phyloP scores from a whole-genome alignment of 345 rosid species.

The Barbarea vulgaris region DNA sequence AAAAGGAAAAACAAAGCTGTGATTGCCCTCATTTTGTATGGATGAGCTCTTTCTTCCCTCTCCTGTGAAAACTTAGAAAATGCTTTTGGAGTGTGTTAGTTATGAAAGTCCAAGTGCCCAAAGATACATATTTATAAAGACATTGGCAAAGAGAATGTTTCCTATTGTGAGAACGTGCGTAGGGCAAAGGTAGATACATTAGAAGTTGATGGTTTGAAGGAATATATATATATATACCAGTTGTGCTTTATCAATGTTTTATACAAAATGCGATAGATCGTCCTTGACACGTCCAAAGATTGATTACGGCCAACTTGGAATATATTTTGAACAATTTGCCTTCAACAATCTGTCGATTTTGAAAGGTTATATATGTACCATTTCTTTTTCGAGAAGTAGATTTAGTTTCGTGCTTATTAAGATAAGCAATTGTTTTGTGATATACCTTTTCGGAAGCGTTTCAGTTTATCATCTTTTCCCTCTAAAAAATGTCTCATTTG shows the following conservation, averaged over 20 bases:
- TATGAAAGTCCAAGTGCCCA: neutral
- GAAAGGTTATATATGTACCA: neutral
- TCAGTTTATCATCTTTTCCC: neutral
- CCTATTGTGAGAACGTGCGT: slow-evolving; percentile 11
- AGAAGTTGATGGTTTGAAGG: neutral
- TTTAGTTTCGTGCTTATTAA: neutral
- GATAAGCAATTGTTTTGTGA: neutral
- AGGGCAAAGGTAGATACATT: neutral
- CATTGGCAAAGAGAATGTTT: slow-evolving; percentile 23
- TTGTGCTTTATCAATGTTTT: neutral
- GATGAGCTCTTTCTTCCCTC: slow-evolving; percentile 5
- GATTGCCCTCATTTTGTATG: slow-evolving; percentile 17
- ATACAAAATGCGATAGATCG: neutral
- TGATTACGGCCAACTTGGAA: slow-evolving; percentile 22
- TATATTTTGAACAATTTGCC: slow-evolving; percentile 11
- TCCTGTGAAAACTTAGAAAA: neutral
- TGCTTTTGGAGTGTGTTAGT: neutral
- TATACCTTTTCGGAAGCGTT: neutral
- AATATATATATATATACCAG: neutral
- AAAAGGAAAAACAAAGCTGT: slow-evolving; percentile 36
- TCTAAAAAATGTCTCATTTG: neutral
- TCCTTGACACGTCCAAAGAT: slow-evolving; percentile 25
- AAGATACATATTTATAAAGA: slow-evolving; percentile 21
- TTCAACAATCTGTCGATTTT: neutral
- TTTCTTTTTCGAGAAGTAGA: neutral